A percentile compares a stretch with the other conserved stretches of the same genome.
Evolutionary conservation across 2,329 filamentous ascomycete species (phyloP).

Genomic region (Coniochaeta hoffmannii): DNA sequence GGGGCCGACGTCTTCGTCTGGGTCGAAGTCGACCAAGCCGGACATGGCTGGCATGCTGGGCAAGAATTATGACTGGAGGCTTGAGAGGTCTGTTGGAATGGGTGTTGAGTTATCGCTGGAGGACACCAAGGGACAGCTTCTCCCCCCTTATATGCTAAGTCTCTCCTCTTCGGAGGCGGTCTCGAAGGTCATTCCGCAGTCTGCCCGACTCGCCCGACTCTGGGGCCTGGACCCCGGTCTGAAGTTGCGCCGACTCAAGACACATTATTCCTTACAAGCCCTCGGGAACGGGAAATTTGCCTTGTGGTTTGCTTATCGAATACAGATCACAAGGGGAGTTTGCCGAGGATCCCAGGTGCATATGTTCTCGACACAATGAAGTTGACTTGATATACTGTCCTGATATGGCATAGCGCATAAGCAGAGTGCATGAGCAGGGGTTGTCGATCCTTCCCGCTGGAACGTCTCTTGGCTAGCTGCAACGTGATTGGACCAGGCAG

Average conservation of each 20-base stretch:
- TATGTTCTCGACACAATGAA: not conserved
- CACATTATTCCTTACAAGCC: not conserved
- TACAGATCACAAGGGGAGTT: too few relatives aligned
- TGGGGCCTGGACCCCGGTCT: not conserved
- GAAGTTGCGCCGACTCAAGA: not conserved
- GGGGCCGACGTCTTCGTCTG: slow-evolving; percentile 26
- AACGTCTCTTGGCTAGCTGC: not conserved
- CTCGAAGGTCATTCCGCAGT: not conserved
- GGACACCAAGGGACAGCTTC: too few relatives aligned
- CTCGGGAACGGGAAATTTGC: not conserved
- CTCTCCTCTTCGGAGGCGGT: not conserved
- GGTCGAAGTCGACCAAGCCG: slow-evolving; percentile 18
- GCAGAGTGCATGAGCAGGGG: not conserved
- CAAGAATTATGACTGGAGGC: not conserved
- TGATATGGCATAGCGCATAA: not conserved
- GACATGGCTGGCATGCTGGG: slow-evolving; percentile 9
- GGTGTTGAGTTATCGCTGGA: too few relatives aligned
- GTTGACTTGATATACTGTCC: not conserved
- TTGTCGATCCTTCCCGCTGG: not conserved
- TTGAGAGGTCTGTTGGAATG: not conserved
- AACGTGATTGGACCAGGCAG: not conserved
- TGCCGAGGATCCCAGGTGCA: too few relatives aligned
- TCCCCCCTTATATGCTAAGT: not conserved
- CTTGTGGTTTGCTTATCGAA: not conserved
- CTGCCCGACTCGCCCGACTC: too few relatives aligned